Percentiles rank a stretch among this genome's conserved stretches.
Conservation (phyloP, 73 alveolate genomes). For the Loxodes magnus region DNA sequence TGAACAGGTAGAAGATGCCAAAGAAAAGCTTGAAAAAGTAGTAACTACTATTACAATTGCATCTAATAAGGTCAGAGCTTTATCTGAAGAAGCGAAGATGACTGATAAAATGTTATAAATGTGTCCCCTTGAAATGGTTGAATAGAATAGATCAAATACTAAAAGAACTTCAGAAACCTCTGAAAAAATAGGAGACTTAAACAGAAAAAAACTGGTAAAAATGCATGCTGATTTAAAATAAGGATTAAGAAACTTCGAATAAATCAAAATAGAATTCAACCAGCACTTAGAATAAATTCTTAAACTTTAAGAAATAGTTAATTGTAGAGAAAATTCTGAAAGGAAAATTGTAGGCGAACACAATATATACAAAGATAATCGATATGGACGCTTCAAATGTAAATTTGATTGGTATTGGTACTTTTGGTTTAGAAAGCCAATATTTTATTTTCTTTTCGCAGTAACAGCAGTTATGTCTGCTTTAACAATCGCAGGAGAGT, state of each 20-base stretch:
- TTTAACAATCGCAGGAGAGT: constrained; percentile 5
- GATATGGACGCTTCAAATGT: background rate
- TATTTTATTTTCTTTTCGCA: background rate
- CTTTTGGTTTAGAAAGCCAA: background rate
- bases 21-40: background rate
- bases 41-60: background rate
- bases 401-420: constrained; percentile 2
- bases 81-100: background rate
- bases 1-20: constrained; percentile 2
- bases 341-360: background rate
- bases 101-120: background rate
- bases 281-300: background rate
- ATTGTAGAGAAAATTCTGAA: background rate
- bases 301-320: background rate
- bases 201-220: background rate
- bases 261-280: background rate
- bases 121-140: constrained; percentile 12
- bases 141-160: constrained; percentile 4
- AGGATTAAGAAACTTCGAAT: background rate
- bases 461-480: background rate
- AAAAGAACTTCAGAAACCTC: constrained; percentile 5
- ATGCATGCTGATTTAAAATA: background rate
- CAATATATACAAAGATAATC: background rate
- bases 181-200: background rate
- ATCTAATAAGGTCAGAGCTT: background rate